A percentile compares a stretch with the other conserved stretches of the same genome.
These are phyloP conservation scores for Asparagopsis taxiformis DNA, from an alignment of 31 red algal species.

Conservation along the genomic window DNA sequence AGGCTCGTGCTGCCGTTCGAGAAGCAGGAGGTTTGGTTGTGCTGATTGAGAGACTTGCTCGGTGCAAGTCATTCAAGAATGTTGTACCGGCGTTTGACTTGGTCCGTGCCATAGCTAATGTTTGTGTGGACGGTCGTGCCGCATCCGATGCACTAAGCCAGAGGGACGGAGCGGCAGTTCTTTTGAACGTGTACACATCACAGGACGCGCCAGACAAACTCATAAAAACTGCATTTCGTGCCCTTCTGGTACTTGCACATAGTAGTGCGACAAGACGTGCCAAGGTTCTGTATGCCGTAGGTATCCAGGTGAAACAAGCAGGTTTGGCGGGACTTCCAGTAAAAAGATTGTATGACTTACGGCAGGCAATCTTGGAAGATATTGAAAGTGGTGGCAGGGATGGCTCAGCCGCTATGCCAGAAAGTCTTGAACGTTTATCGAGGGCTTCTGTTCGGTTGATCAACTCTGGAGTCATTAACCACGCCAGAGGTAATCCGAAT, in stretches of 20 bases:
- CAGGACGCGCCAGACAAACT: constrained; percentile 45
- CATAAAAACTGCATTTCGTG: constrained; percentile 47
- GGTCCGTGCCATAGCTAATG: constrained; percentile 39
- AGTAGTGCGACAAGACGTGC: constrained; percentile 58
- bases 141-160: constrained; percentile 48
- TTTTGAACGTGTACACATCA: constrained; percentile 41
- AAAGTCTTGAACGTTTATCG: constrained; percentile 66
- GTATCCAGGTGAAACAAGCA: constrained; percentile 61
- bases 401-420: constrained; percentile 52
- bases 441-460: constrained; percentile 60
- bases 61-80: constrained; percentile 38
- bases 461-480: constrained; percentile 63
- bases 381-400: constrained; percentile 30
- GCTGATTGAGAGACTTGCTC: constrained; percentile 37
- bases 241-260: constrained; percentile 62
- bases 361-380: constrained; percentile 64
- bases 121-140: constrained; percentile 46
- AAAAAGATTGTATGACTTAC: constrained; percentile 59
- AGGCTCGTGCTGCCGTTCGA: constrained; percentile 50
- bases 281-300: constrained; percentile 68
- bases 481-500: neutral
- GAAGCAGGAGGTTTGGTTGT: constrained; percentile 62
- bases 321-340: constrained; percentile 50
- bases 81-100: constrained; percentile 61
- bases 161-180: constrained; percentile 32